Evolutionary conservation across 2,329 filamentous ascomycete genomes (phyloP), one percentile per base, ranked within the genome.

Genomic region (Fonsecaea multimorphosa): DNA sequence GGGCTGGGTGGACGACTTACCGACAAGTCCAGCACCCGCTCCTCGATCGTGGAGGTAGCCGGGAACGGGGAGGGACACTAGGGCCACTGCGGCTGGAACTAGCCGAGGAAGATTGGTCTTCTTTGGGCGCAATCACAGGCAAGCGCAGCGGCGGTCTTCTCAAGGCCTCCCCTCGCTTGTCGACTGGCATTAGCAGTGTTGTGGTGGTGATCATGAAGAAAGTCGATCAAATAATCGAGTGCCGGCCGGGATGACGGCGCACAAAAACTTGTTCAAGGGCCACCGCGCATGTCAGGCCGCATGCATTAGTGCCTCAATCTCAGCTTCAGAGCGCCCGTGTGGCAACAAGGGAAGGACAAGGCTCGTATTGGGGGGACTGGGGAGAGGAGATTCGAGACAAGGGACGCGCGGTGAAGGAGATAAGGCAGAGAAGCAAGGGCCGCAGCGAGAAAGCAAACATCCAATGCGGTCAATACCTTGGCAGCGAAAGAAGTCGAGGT

Each of bases 31-130:
- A 85, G 71, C 83, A 85, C 63, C 83, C 83, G 36, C 82, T 84
- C 66, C 83, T 76, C 55, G 83, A 85, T 62, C 83, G 79, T 62
- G 84, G 83, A 46, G 83, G 83, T 14, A 85, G 76, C 58, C 83
- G 79, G 27, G 82, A 74, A 56, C 80, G 78, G 44, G 77, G 75
- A 59, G 78, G 76, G 53, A 76, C 74, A 56, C 75, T 74, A 27
- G 77, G 64, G 56, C 71, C 64, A 71, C 72, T 70, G 69, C 74
- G 63, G 73, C 75, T 74, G 59, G 76, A 68, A 63, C 73, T 76
- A 65, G 73, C 70, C 65, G 73, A 70, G 54, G 68, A 66, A 32
- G 74, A 69, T 29, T 71, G 67, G 61, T 78, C 76, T 68, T 79
- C 77, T 68, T 81, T 81, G 24, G 80, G 80, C 7, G 80, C 80